phyloP scores from a whole-genome alignment of 768 basidiomycete genomes.

The Lactifluus echinatus region DNA sequence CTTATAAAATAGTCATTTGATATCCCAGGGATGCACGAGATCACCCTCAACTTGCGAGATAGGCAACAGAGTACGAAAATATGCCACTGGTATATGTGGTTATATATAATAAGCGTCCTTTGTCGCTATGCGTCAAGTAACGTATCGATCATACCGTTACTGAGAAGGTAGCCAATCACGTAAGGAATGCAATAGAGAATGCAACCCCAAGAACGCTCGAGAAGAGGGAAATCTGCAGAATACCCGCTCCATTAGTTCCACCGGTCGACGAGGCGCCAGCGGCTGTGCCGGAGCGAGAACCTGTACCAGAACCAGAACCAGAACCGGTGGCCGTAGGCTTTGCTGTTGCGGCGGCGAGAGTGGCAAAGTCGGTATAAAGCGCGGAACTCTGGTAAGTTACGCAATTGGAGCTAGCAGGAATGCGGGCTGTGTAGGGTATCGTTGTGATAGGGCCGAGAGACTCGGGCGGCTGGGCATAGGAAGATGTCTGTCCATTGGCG shows the following conservation, averaged over 20 bases:
- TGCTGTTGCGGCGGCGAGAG: neutral
- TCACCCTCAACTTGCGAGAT: neutral
- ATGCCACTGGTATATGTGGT: constrained; percentile 1
- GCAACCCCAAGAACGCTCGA: constrained; percentile 10
- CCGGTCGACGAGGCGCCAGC: neutral
- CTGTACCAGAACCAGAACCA: neutral
- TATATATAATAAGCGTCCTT: constrained; percentile 2
- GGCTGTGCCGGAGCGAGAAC: neutral
- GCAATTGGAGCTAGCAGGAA: constrained; percentile 39
- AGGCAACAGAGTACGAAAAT: neutral
- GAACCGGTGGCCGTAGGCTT: neutral
- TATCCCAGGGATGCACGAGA: neutral
- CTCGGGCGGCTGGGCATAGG: constrained; percentile 42
- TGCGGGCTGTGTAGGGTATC: constrained; percentile 36
- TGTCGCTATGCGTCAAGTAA: neutral
- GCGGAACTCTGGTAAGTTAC: constrained; percentile 29
- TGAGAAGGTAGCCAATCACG: neutral
- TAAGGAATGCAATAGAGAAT: constrained; percentile 14
- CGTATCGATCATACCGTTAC: neutral
- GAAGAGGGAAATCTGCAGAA: constrained; percentile 6
- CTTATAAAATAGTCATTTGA: too few species aligned
- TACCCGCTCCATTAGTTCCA: constrained; percentile 10
- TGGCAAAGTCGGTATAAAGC: constrained; percentile 28
- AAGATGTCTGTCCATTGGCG: constrained; percentile 32
- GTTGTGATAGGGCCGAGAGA: constrained; percentile 35